Evolutionary conservation across 768 basidiomycete genomes (phyloP), one percentile per base, ranked within the genome.

Genomic region (Boletus tylopilopsis): DNA sequence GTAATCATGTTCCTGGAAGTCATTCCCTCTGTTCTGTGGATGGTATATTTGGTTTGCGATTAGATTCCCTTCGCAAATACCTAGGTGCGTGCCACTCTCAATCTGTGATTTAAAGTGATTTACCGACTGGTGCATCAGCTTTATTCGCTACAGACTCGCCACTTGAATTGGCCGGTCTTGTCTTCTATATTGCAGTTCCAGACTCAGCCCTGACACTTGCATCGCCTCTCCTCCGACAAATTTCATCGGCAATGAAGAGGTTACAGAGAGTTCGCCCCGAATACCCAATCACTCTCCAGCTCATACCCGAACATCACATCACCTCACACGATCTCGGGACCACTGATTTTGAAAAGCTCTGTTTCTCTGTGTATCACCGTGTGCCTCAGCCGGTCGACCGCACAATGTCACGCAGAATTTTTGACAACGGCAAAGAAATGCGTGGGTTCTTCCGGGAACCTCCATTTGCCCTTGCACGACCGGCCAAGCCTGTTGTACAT

Each of bases 161-260:
- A 6, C 50, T 66, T 21, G 59, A 69, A 5, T 56, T 66, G 32
- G 57, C 70, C 4, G 74, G 76, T 47, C 62, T 84, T 30, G 76
- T 90, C 22, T 74, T 93, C 58, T 88, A 90, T 62, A 71, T 92
- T 36, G 74, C 85, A 30, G 74, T 81, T 4, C 88, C 89, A 0
- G 64, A 78, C 13, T 67, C 75, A 22, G 70, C 78, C 24, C 79
- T 88, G 69, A 79, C 81, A 0, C 73, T 88, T 4, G 71, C 80
- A 10, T 90, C 86, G 0, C 77, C 80, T 13, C 63, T 77, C 18
- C 77, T 90, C n/a, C 81, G 87, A 18, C 82, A 86, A 61, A 71
- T 89, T 24, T 76, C 87, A 45, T 80, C 79, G 8, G 76, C 82
- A 4, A 68, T 83, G 53, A 82, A 80, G 58, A 84, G 84, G 51